Evolutionary conservation across 306 rosid genomes (phyloP), one percentile per base, ranked within the genome.

Genomic region (Trifolium repens): DNA sequence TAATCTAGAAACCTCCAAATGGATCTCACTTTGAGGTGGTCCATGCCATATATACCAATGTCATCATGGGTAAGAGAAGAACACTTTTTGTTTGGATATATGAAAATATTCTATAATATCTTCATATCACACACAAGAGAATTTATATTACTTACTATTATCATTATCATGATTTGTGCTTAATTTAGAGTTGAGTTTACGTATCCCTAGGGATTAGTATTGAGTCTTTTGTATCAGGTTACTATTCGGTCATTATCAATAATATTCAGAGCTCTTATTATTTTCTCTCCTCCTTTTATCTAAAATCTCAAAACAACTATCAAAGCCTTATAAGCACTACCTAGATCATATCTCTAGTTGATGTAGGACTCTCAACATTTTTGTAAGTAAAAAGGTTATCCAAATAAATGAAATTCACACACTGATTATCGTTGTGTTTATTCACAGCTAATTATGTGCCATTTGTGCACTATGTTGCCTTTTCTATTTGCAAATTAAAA

Each of bases 1-100:
- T 72, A 66, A 71, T 30, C 73, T 49, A 43, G 42, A 73, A 50
- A 69, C 42, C 24, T 78, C 57, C 69, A 60, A 60, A 82, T 16
- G 57, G 34, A 61, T 32, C 70, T 61, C 49, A 67, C 34, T 57
- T 46, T 80, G 16, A 67, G 74, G 60, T 52, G 30, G 75, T 62
- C 55, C 52, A 66, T 57, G 70, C 71, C 9, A 26, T 30, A 42
- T 46, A 26, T 58, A 42, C 43, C 53, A 50, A 22, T 55, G 61
- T 43, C 55, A 71, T 13, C 50, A 40, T 32, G 52, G 34, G 26
- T 37, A 73, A 24, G 57, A 67, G 75, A 47, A 66, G 37, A 47
- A n/a, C 50, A 39, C 9, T 1, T 9, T 34, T 67, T 5, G 65
- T 59, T 26, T 11, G 17, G 65, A 26, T 59, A 27, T 27, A 27